phyloP scores from a whole-genome alignment of 78 protist species.

The Dictyostelium firmibasis region DNA sequence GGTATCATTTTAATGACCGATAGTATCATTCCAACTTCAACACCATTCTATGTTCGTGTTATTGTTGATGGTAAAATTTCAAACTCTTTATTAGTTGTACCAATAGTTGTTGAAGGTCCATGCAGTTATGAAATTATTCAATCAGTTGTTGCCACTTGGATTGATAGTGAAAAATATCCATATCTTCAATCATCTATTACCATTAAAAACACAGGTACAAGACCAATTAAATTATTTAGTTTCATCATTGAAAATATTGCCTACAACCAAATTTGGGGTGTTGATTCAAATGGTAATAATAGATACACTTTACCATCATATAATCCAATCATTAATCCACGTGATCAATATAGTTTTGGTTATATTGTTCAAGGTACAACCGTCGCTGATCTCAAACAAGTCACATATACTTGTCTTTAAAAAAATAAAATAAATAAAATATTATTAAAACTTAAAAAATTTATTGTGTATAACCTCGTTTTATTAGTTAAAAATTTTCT shows the following conservation, averaged over 20 bases:
- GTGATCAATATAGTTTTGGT: slow-evolving; percentile 1
- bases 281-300: neutral
- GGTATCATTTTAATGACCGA: slow-evolving; percentile 14
- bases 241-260: neutral
- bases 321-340: neutral
- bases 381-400: neutral
- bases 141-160: neutral
- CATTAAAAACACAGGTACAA: slow-evolving; percentile 26
- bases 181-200: neutral
- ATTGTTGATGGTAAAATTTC: neutral
- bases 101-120: neutral
- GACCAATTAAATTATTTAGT: neutral
- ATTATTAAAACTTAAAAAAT: neutral
- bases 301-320: neutral
- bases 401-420: neutral
- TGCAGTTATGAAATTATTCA: neutral
- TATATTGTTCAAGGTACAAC: neutral
- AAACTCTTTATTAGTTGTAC: neutral
- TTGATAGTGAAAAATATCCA: neutral
- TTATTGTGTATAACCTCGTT: too few relatives aligned
- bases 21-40: neutral
- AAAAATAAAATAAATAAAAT: neutral
- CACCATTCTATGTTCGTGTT: slow-evolving; percentile 28
- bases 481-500: too few relatives aligned
- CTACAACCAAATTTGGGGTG: slow-evolving; percentile 14